phyloP scores from a whole-genome alignment of 176 grass and related monocot species.

The Oryza glumipatula region DNA sequence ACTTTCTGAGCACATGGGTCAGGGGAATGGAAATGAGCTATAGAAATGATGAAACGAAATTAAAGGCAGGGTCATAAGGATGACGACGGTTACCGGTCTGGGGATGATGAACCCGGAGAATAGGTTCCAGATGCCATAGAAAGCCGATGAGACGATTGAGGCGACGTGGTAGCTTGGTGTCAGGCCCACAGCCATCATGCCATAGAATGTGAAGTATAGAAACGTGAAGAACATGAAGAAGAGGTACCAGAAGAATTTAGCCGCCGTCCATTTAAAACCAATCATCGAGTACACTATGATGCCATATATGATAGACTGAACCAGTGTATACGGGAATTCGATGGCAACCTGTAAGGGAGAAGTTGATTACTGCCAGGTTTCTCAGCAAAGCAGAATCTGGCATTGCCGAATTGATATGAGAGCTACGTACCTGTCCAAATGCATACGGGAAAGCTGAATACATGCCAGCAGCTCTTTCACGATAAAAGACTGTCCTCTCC shows the following conservation, averaged over 20 bases:
- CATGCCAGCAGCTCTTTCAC: conserved; percentile 92
- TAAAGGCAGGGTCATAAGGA: not conserved
- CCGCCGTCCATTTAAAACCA: conserved; percentile 44
- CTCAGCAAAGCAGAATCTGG: not conserved
- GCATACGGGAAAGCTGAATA: conserved; percentile 92
- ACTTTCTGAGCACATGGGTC: not conserved
- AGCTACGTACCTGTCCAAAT: conserved; percentile 78
- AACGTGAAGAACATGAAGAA: conserved; percentile 58
- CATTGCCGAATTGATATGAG: not conserved
- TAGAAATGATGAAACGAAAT: not conserved
- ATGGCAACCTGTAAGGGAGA: conserved; percentile 40
- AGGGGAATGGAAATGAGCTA: not conserved
- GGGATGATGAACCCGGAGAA: conserved; percentile 52
- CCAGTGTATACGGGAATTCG: conserved; percentile 44
- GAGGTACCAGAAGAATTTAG: conserved; percentile 58
- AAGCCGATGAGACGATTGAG: conserved; percentile 26
- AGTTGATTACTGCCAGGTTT: conserved; percentile 2
- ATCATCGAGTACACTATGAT: conserved; percentile 55
- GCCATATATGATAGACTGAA: conserved; percentile 34
- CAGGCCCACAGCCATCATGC: conserved; percentile 51
- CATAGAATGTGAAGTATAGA: conserved; percentile 60
- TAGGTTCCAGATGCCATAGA: conserved; percentile 52
- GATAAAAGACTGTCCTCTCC: conserved; percentile 88
- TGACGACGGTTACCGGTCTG: conserved; percentile 33
- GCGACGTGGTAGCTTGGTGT: conserved; percentile 49